A percentile compares a stretch with the other conserved stretches of the same genome.
Evolutionary conservation across 495 filamentous ascomycete genomes (phyloP).

Genomic region (Podospora pseudoanserina): DNA sequence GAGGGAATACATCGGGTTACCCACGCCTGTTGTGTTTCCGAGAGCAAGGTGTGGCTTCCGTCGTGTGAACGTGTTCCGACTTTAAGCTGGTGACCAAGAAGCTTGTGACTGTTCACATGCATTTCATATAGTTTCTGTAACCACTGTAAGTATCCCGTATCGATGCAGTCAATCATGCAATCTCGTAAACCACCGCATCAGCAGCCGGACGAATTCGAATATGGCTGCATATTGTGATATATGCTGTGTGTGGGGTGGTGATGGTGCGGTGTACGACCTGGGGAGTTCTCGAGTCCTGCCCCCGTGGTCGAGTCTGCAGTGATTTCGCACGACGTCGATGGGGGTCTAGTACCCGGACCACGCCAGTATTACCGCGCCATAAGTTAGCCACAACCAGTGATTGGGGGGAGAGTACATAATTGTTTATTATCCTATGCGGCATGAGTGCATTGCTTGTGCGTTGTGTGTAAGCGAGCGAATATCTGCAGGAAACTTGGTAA

Average conservation of each 20-base stretch:
- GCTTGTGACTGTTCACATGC: not conserved
- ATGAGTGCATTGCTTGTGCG: not conserved
- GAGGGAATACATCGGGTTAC: not conserved
- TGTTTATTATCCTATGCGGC: not conserved
- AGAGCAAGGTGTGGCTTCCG: not conserved
- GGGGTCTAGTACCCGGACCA: not conserved
- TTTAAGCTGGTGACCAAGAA: not conserved
- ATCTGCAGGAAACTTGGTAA: not conserved
- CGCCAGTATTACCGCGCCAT: not conserved
- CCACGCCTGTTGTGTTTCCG: not conserved
- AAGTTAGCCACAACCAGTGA: not conserved
- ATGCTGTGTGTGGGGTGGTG: not conserved
- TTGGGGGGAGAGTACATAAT: not conserved
- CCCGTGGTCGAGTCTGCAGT: not conserved
- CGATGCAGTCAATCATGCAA: not conserved
- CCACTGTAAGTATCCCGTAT: not conserved
- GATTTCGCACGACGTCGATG: not conserved
- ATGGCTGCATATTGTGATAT: not conserved
- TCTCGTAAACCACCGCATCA: not conserved
- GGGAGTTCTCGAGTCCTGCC: not conserved
- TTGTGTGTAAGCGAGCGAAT: not conserved
- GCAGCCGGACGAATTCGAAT: not conserved
- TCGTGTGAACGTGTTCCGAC: not conserved
- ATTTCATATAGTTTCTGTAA: not conserved
- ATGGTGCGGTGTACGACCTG: not conserved